Conservation (phyloP, 495 filamentous ascomycete genomes). For the Aspergillus incahuasiensis region DNA sequence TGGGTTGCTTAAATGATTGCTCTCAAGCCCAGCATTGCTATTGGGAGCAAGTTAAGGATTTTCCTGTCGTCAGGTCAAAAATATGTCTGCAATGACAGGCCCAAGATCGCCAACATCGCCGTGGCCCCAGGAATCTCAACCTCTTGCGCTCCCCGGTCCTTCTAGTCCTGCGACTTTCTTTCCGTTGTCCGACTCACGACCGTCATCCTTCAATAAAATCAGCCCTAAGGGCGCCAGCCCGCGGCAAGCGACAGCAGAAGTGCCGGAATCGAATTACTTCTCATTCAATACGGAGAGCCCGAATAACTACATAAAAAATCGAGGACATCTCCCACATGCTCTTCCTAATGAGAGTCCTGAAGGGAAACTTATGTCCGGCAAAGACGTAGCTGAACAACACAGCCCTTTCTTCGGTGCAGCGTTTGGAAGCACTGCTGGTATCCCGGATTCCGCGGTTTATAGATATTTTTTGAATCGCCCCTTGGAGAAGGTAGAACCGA, state of each 20-base stretch:
- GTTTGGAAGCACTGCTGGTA: slow-evolving; percentile 22
- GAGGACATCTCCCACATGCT: slow-evolving; percentile 64
- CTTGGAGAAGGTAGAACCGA: neutral
- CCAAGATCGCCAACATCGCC: slow-evolving; percentile 45
- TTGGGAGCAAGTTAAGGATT: slow-evolving; percentile 7
- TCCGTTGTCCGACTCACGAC: slow-evolving; percentile 26
- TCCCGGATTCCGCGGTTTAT: slow-evolving; percentile 20
- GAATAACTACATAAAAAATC: slow-evolving; percentile 59
- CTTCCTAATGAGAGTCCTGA: slow-evolving; percentile 65
- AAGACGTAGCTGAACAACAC: slow-evolving; percentile 74
- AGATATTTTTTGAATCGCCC: slow-evolving; percentile 17
- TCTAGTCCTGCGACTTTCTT: slow-evolving; percentile 26
- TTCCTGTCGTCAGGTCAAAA: slow-evolving; percentile 3
- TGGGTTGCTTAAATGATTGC: slow-evolving; percentile 3
- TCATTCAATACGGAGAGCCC: slow-evolving; percentile 60
- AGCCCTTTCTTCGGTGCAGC: slow-evolving; percentile 41
- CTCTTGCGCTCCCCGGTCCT: slow-evolving; percentile 23
- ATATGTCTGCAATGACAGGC: slow-evolving; percentile 40
- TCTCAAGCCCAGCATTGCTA: neutral
- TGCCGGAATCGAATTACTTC: slow-evolving; percentile 78
- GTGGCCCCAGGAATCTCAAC: slow-evolving; percentile 36
- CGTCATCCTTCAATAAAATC: slow-evolving; percentile 42
- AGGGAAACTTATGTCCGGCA: slow-evolving; percentile 63
- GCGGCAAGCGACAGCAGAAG: slow-evolving; percentile 36
- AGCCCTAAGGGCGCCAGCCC: slow-evolving; percentile 30